Conservation (phyloP, 2,329 filamentous ascomycete species). For the Boeremia exigua region DNA sequence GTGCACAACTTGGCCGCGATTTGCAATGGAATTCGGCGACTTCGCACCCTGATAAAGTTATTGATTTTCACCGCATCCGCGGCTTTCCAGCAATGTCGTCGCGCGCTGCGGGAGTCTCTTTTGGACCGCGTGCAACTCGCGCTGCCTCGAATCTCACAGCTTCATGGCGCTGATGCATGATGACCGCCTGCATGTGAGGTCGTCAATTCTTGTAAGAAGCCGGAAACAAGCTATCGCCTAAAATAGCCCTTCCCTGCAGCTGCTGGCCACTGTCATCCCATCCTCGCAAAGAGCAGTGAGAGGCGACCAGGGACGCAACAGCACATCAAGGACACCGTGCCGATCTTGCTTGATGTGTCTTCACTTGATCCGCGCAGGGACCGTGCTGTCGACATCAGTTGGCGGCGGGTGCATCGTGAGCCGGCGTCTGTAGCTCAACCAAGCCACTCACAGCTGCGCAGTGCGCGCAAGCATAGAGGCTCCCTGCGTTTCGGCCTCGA, state of each 20-base stretch:
- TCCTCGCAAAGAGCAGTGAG: neutral
- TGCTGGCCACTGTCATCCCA: neutral
- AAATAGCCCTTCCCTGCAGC: slow-evolving; percentile 24
- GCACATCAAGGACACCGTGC: neutral
- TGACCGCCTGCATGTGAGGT: slow-evolving; percentile 19
- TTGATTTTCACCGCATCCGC: slow-evolving; percentile 3
- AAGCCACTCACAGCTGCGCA: neutral
- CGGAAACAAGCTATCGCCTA: slow-evolving; percentile 27
- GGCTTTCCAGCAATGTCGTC: neutral
- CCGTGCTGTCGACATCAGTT: neutral
- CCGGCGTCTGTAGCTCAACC: too few species aligned
- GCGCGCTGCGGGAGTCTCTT: neutral
- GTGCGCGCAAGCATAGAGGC: neutral
- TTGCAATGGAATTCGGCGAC: slow-evolving; percentile 23
- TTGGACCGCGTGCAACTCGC: neutral
- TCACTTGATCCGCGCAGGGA: slow-evolving; percentile 1
- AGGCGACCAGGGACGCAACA: neutral
- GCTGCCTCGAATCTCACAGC: slow-evolving; percentile 4
- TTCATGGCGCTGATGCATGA: slow-evolving; percentile 15
- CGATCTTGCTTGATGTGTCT: neutral
- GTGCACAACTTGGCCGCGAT: slow-evolving; percentile 19
- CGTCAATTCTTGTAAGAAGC: slow-evolving; percentile 29
- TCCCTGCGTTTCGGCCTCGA: neutral
- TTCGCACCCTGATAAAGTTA: slow-evolving; percentile 13
- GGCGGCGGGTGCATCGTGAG: neutral